A percentile compares a stretch with the other conserved stretches of the same genome.
phyloP scores from a whole-genome alignment of 169 alveolate genomes.

The Cryptosporidium ryanae region DNA sequence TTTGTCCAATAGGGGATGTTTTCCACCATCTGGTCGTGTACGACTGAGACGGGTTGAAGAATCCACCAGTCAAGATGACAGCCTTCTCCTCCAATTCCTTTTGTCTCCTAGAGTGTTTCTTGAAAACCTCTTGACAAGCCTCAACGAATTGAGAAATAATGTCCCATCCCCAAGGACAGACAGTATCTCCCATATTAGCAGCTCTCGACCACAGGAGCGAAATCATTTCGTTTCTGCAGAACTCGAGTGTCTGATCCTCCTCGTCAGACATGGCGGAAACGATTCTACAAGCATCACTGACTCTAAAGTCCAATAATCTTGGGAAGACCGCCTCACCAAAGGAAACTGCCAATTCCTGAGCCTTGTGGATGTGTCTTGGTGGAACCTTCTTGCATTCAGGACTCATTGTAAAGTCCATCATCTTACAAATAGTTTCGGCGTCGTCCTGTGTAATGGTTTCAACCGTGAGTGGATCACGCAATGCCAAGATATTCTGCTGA shows the following conservation, averaged over 20 bases:
- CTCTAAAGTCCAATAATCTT: conserved; percentile 63
- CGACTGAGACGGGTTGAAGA: conserved; percentile 60
- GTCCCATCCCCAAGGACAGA: conserved; percentile 75
- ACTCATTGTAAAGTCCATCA: conserved; percentile 71
- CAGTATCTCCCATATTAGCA: conserved; percentile 53
- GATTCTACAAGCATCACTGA: conserved; percentile 59
- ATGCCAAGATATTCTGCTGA: conserved; percentile 63
- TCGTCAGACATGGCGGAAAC: conserved; percentile 44
- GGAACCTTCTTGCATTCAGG: conserved; percentile 63
- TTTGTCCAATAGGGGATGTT: conserved; percentile 71
- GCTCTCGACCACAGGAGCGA: conserved; percentile 56
- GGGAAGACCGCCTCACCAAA: conserved; percentile 60
- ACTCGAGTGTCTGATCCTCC: conserved; percentile 47
- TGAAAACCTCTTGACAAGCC: conserved; percentile 72
- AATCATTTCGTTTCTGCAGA: conserved; percentile 72
- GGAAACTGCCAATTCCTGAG: conserved; percentile 54
- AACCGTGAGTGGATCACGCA: conserved; percentile 56
- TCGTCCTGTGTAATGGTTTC: conserved; percentile 69
- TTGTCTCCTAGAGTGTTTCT: conserved; percentile 28
- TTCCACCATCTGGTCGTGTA: conserved; percentile 74
- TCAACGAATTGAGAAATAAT: conserved; percentile 59
- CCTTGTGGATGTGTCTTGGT: conserved; percentile 56
- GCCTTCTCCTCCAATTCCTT: conserved; percentile 71
- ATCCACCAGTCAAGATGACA: conserved; percentile 61
- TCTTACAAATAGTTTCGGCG: conserved; percentile 60